A percentile compares a stretch with the other conserved stretches of the same genome.
These are phyloP conservation scores for Magnolia kwangsiensis DNA, from an alignment of 164 flowering plant species.

Conservation along the genomic window DNA sequence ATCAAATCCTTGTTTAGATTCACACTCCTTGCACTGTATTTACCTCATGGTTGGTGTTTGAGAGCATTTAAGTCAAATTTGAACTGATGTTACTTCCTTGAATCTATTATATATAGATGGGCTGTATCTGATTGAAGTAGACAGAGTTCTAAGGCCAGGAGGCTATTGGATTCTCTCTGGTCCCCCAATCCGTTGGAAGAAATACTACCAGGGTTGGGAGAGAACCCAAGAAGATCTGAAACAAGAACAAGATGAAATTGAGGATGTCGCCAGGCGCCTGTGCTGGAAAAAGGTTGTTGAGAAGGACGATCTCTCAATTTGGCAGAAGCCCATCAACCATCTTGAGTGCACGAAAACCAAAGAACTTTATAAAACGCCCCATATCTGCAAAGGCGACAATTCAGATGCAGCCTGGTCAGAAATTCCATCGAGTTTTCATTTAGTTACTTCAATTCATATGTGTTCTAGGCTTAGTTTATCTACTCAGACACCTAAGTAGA, in stretches of 20 bases:
- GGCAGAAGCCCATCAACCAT: conserved; percentile 94
- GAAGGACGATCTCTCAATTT: conserved; percentile 72
- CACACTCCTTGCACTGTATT: neutral
- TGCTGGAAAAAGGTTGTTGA: conserved; percentile 94
- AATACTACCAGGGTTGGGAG: conserved; percentile 95
- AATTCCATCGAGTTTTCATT: neutral
- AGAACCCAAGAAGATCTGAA: conserved; percentile 87
- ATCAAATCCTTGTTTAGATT: neutral
- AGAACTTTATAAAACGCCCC: conserved; percentile 47
- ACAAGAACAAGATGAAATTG: conserved; percentile 82
- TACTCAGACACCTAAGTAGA: neutral
- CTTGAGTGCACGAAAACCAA: conserved; percentile 53
- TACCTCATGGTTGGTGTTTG: neutral
- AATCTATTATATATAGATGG: conserved; percentile 51
- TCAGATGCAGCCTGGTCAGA: conserved; percentile 79
- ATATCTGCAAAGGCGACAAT: conserved; percentile 73
- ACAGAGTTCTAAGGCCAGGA: conserved; percentile 90
- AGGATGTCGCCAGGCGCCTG: conserved; percentile 61
- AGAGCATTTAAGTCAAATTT: neutral
- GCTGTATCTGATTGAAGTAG: conserved; percentile 79
- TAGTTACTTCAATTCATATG: neutral
- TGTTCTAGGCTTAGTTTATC: neutral
- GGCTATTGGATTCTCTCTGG: conserved; percentile 99
- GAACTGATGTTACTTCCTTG: neutral
- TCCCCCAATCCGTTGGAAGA: conserved; percentile 91